These are phyloP conservation scores for Tilletia setariae DNA, from an alignment of 1,284 basidiomycete species.

Conservation along the genomic window DNA sequence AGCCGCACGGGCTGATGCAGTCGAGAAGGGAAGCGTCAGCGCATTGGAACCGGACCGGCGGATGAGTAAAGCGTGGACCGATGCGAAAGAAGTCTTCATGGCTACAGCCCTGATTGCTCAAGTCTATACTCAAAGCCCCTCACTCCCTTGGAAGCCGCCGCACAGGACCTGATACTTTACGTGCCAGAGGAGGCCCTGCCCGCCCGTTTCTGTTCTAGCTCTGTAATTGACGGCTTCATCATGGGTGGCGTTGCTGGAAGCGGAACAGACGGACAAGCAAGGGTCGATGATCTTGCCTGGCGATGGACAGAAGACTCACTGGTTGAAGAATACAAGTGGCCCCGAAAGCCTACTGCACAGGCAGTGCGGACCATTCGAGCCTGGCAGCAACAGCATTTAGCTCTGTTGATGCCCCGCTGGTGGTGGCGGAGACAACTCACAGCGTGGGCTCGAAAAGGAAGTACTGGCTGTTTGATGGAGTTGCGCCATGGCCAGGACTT, in stretches of 20 bases:
- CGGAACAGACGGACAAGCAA: constrained; percentile 49
- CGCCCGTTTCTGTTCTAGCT: constrained; percentile 55
- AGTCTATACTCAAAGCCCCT: constrained; percentile 56
- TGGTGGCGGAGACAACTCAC: too few species aligned
- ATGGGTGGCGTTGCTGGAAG: constrained; percentile 59
- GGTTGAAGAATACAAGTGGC: constrained; percentile 79
- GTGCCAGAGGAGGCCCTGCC: constrained; percentile 76
- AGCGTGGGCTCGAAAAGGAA: too few species aligned
- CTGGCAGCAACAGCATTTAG: too few species aligned
- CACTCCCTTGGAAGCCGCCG: constrained; percentile 62
- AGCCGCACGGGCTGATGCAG: constrained; percentile 28
- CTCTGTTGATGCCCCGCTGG: too few species aligned
- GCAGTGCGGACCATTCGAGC: constrained; percentile 53
- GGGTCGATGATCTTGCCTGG: constrained; percentile 62
- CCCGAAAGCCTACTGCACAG: constrained; percentile 67
- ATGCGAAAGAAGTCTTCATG: constrained; percentile 81
- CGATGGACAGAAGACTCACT: constrained; percentile 81
- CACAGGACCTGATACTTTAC: constrained; percentile 72
- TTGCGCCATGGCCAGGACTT: too few species aligned
- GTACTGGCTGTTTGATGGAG: too few species aligned
- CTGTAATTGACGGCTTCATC: constrained; percentile 68
- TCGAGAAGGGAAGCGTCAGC: constrained; percentile 23
- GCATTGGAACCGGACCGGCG: too few species aligned
- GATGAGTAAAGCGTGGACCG: constrained; percentile 63
- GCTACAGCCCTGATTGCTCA: constrained; percentile 56